Conservation (phyloP, 1,284 basidiomycete species). For the Rhodotorula sp. region DNA sequence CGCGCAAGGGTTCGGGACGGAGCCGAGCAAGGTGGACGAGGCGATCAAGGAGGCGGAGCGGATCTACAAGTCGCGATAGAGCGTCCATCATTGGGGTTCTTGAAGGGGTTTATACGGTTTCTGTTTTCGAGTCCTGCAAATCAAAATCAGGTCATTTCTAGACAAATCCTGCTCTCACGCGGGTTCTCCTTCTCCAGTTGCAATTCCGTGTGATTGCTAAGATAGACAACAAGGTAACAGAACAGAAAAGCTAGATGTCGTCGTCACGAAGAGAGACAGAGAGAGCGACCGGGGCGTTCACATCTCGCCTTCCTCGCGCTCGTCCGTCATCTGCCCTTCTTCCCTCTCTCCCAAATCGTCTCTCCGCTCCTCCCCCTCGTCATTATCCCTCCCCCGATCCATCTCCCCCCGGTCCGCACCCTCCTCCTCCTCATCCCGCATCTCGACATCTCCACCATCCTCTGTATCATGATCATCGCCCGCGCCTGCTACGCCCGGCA, state of each 20-base stretch:
- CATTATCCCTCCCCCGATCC: background rate
- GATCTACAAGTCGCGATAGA: slow-evolving; percentile 16
- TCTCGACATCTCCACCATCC: slow-evolving; percentile 6
- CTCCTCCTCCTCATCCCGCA: background rate
- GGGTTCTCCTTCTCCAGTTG: too few species aligned
- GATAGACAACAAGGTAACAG: too few species aligned
- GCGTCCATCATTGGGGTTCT: background rate
- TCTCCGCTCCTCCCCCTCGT: background rate
- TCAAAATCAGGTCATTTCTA: too few species aligned
- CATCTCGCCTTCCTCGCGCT: slow-evolving; percentile 22
- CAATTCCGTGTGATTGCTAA: too few species aligned
- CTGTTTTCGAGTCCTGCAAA: background rate
- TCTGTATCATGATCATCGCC: too few species aligned
- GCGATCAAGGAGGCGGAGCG: slow-evolving; percentile 55
- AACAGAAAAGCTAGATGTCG: too few species aligned
- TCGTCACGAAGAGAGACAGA: too few species aligned
- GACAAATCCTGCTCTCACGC: too few species aligned
- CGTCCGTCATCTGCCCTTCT: slow-evolving; percentile 11
- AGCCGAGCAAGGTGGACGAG: slow-evolving; percentile 65
- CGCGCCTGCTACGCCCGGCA: background rate
- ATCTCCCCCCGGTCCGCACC: background rate
- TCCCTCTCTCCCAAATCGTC: slow-evolving; percentile 1
- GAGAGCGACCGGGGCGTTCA: background rate
- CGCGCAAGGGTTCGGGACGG: slow-evolving; percentile 77
- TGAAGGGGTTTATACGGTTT: background rate